phyloP scores from a whole-genome alignment of 2,329 filamentous ascomycete species.

The Diplodia seriata region DNA sequence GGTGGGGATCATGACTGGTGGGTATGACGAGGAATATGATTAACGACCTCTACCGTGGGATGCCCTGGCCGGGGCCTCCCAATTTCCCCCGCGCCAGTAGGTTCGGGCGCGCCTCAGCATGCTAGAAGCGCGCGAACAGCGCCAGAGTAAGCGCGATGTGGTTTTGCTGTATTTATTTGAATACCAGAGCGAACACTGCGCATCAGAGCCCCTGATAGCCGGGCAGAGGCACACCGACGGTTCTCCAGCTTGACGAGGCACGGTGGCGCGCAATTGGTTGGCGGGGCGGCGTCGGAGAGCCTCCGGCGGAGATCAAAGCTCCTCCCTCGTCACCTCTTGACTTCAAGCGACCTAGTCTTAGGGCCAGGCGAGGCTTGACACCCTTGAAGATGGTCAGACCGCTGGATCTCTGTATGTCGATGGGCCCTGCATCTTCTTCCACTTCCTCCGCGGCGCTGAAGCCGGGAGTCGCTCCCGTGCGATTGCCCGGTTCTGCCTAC shows the following conservation, averaged over 20 bases:
- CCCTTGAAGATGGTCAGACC: conserved; percentile 33
- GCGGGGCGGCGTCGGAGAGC: conserved; percentile 27
- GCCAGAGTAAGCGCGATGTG: not conserved
- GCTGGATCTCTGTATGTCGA: conserved; percentile 32
- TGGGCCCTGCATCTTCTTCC: conserved; percentile 25
- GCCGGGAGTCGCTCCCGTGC: conserved; percentile 16
- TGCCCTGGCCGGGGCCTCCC: conserved; percentile 1
- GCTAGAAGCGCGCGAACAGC: conserved; percentile 19
- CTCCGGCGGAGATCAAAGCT: conserved; percentile 32
- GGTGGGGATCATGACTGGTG: conserved; percentile 12
- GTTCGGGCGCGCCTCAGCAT: conserved; percentile 14
- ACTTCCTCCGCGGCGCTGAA: conserved; percentile 19
- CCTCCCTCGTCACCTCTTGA: conserved; percentile 33
- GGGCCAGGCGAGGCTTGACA: conserved; percentile 32
- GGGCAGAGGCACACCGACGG: conserved; percentile 26
- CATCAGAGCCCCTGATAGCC: conserved; percentile 13
- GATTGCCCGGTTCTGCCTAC: conserved; percentile 19
- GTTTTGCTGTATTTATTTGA: not conserved
- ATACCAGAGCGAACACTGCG: conserved; percentile 25
- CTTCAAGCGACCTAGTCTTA: conserved; percentile 34
- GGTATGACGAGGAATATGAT: conserved; percentile 15
- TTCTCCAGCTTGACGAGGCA: conserved; percentile 17
- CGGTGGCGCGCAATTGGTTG: conserved; percentile 25
- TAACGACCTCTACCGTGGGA: conserved; percentile 12
- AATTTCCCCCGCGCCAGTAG: conserved; percentile 25